A percentile compares a stretch with the other conserved stretches of the same genome.
Evolutionary conservation across 177 flowering plant species (phyloP).

Genomic region (Vitis hybrid): DNA sequence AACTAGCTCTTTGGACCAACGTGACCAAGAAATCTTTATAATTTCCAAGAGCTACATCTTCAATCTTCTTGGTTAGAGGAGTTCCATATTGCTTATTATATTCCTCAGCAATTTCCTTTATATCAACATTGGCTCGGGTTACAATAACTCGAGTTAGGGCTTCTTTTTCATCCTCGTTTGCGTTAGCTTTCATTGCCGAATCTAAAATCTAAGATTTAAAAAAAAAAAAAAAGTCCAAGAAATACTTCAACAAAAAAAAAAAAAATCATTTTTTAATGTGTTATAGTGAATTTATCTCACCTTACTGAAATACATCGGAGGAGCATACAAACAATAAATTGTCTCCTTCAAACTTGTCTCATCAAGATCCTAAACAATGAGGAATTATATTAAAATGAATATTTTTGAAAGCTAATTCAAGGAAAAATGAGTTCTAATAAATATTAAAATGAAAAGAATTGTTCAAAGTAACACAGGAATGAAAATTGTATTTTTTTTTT

Average conservation of each 20-base stretch:
- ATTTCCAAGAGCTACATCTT: slow-evolving; percentile 50
- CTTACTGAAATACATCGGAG: slow-evolving; percentile 58
- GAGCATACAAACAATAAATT: slow-evolving; percentile 52
- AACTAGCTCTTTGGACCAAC: slow-evolving; percentile 40
- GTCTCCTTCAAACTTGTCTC: slow-evolving; percentile 33
- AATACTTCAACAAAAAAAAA: no score
- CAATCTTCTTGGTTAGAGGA: slow-evolving; percentile 44
- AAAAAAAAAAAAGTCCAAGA: not conserved
- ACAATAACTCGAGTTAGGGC: slow-evolving; percentile 62
- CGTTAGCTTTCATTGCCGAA: slow-evolving; percentile 24
- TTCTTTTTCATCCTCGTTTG: slow-evolving; percentile 51
- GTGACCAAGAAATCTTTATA: slow-evolving; percentile 72
- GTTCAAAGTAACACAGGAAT: no score
- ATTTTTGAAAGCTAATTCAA: no score
- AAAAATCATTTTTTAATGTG: no score
- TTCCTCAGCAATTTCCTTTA: slow-evolving; percentile 55
- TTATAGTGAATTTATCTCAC: slow-evolving; percentile 24
- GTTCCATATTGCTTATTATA: slow-evolving; percentile 40
- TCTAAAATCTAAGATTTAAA: slow-evolving; percentile 47
- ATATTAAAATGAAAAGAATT: no score
- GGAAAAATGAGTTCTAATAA: no score
- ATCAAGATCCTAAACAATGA: slow-evolving; percentile 42
- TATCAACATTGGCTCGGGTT: slow-evolving; percentile 58
- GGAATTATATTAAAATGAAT: no score
- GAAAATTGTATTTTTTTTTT: no score